Base-by-base conservation (phyloP, 1,284 basidiomycete genomes). In the Microbotryum violaceum region DNA sequence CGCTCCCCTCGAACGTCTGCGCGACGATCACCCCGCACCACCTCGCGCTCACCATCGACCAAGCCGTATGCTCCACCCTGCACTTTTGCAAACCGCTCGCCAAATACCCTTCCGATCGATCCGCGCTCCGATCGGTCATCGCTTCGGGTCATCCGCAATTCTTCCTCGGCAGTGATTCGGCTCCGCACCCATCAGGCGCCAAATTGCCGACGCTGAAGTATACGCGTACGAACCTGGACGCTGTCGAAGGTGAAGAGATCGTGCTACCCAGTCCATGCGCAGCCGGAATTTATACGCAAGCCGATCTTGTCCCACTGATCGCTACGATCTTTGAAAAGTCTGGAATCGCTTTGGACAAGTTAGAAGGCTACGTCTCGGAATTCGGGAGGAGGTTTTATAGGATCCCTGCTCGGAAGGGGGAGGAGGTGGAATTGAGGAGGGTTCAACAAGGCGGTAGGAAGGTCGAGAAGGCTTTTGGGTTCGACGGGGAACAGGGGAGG, bases 21-120 rank as follows among this genome's bases (percentile, higher is more conserved):
- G 98, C 96, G 77, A 91, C 89, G 7, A 97, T 99, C 77, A 99
- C 96, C 3, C 88, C 93, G 0, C 96, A 99, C 77, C 96, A 99
- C 75, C 84, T 99, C 46, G 85, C 84, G 47, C 81, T 99, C 60
- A 94, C 89, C 2, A 91, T 98, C 9, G 96, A 99, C 76, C 89
- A 96, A 72, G 97, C 94, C 86, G 93, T 93, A 1, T 91, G 93
- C 7, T 92, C 97, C 76, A 85, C 90, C 0, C 90, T 90, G 82
- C 85, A 97, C 75, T 99, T 89, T 76, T 98, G 96, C 82, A 99
- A 98, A 77, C 96, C 96, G 0, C 89, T 99, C 25, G 94, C 96
- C 31, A 99, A 99, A 77, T 92, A 85, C 72, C 93, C 93, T 5
- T 86, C 89, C 68, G 96, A 99, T 75, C 82, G 94, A 31, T 77